Percentiles rank a stretch among this genome's conserved stretches.
Conservation (phyloP, 2,329 filamentous ascomycete species). For the Pyrenochaeta sp. region DNA sequence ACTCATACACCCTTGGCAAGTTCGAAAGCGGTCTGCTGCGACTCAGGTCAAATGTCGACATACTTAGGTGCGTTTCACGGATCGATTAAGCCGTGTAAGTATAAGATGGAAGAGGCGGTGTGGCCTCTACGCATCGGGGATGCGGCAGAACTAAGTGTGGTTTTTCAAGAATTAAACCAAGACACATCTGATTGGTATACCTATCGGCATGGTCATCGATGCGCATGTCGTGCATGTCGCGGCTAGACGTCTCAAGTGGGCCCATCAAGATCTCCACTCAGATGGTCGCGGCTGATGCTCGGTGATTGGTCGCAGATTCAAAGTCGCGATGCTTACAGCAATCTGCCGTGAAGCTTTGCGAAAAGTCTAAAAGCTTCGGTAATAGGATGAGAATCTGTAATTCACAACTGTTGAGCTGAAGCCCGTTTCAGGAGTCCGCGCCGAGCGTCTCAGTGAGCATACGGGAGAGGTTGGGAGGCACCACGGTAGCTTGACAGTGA, state of each 20-base stretch:
- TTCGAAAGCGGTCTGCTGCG: conserved; percentile 2
- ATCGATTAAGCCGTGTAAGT: not conserved
- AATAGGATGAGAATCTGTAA: too few species aligned
- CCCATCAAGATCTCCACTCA: not conserved
- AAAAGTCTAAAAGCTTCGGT: not conserved
- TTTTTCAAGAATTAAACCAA: not conserved
- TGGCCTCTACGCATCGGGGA: conserved; percentile 28
- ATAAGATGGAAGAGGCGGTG: conserved; percentile 27
- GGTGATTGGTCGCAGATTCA: not conserved
- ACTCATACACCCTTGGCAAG: too few species aligned
- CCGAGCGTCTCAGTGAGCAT: too few species aligned
- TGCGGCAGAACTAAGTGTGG: conserved; percentile 13
- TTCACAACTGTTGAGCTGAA: too few species aligned
- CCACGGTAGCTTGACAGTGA: too few species aligned
- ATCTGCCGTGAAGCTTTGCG: not conserved
- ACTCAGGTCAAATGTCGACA: conserved; percentile 7
- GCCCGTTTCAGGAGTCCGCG: too few species aligned
- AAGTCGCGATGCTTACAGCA: not conserved
- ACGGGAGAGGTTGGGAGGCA: too few species aligned
- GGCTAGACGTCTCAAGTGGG: not conserved
- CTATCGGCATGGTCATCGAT: not conserved
- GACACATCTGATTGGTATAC: not conserved
- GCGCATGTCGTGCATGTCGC: conserved; percentile 16
- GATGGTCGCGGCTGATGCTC: not conserved
- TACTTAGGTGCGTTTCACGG: conserved; percentile 6